Evolutionary conservation across 2,329 filamentous ascomycete species (phyloP), one percentile per base, ranked within the genome.

Genomic region (Metarhizium sp.): DNA sequence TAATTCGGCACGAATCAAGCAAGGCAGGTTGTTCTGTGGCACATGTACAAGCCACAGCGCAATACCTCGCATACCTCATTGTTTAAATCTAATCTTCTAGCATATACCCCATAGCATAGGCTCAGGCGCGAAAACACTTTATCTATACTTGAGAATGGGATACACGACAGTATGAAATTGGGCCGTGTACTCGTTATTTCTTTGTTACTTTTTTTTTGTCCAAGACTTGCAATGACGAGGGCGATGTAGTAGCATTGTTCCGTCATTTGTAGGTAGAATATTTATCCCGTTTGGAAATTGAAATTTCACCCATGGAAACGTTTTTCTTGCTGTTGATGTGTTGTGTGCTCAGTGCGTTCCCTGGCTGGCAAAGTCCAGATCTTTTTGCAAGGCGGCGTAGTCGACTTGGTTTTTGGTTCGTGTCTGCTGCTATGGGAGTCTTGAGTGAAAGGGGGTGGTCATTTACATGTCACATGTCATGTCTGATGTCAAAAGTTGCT

Each of bases 71-170:
- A 54, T 46, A 54, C 57, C 45, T 49, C 54, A 51, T 58, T 55
- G 57, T 54, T 56, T 58, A 55, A 18, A 59, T 64, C 55, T 59
- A 68, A 61, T 62, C 59, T 66, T 68, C 61, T 64, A 67, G 64
- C 63, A 68, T 68, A 69, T 69, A 69, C 65, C 67, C 53, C 46
- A 60, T 66, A 66, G 62, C 67, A 69, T 66, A 66, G 57, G 63
- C 61, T 58, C 63, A 59, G 63, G 66, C 62, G 64, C 60, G 61
- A 32, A 46, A 29, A 36, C n/a, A 46, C 38, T 30, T 13, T n/a
- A 38, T n/a, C 18, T n/a, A 38, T n/a, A 47, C 6, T n/a, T 10
- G 42, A 30, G 14, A 43, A 34, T 34, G 18, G 42, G 40, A 16
- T 20, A 36, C 51, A 20, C 51, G 30, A 29, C 25, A 47, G 43